Evolutionary conservation across 2,329 filamentous ascomycete species (phyloP).

Genomic region (Chrysoporthe deuterocubensis): DNA sequence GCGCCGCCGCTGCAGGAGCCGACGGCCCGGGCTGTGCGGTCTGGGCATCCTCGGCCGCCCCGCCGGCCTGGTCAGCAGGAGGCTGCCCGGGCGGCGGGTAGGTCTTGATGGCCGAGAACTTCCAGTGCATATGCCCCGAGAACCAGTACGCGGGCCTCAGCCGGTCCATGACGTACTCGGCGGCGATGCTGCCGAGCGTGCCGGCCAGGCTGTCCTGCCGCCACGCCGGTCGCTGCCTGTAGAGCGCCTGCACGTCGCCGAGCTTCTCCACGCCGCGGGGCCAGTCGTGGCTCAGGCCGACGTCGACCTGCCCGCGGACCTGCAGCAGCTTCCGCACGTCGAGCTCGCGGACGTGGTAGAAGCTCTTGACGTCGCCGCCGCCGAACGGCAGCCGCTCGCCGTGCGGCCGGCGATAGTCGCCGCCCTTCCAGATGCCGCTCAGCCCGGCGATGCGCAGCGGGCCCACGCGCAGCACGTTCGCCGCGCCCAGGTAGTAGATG

Average conservation of each 20-base stretch:
- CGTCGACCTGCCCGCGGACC: slow-evolving; percentile 83
- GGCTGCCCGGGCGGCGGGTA: slow-evolving; percentile 46
- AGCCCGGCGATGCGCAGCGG: slow-evolving; percentile 86
- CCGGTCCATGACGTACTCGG: slow-evolving; percentile 78
- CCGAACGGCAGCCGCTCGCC: slow-evolving; percentile 86
- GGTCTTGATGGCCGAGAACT: slow-evolving; percentile 73
- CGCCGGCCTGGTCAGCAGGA: slow-evolving; percentile 20
- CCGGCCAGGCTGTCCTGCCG: slow-evolving; percentile 75
- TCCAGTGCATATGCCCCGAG: slow-evolving; percentile 88
- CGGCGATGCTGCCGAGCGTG: slow-evolving; percentile 78
- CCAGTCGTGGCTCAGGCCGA: slow-evolving; percentile 96
- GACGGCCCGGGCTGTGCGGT: slow-evolving; percentile 9
- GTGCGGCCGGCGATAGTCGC: slow-evolving; percentile 83
- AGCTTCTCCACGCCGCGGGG: slow-evolving; percentile 79
- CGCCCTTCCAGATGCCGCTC: slow-evolving; percentile 93
- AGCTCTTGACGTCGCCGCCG: slow-evolving; percentile 72
- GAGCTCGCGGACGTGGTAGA: slow-evolving; percentile 88
- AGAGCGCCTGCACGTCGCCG: slow-evolving; percentile 72
- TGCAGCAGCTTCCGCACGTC: slow-evolving; percentile 90
- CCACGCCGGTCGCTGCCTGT: slow-evolving; percentile 75
- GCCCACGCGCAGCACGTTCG: slow-evolving; percentile 84
- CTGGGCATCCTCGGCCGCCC: slow-evolving; percentile 28
- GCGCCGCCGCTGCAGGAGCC: slow-evolving; percentile 27
- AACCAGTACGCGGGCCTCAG: slow-evolving; percentile 89
- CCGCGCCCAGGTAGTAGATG: slow-evolving; percentile 95